phyloP scores from a whole-genome alignment of 1,139 yeast species.

The Arxiozyma slooffiae region DNA sequence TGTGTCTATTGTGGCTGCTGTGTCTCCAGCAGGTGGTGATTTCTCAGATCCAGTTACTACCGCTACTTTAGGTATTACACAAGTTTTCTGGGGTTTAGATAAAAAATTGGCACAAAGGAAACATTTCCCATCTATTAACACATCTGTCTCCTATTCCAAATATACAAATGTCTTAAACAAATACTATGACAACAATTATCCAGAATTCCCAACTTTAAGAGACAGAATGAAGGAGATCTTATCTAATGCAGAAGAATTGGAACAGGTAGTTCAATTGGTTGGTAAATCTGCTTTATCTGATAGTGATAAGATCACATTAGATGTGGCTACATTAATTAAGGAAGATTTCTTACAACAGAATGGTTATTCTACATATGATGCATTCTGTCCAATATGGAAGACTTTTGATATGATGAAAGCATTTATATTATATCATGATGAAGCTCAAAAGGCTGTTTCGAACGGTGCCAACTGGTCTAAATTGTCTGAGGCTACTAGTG shows the following conservation, averaged over 20 bases:
- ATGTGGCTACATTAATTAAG: constrained; percentile 81
- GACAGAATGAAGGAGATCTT: constrained; percentile 86
- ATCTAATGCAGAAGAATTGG: constrained; percentile 94
- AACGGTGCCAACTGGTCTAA: constrained; percentile 94
- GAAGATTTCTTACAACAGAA: constrained; percentile 98
- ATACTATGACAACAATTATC: constrained; percentile 76
- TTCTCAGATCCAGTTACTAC: constrained; percentile 99
- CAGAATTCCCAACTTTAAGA: constrained; percentile 86
- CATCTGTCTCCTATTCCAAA: constrained; percentile 91
- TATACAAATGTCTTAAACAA: constrained; percentile 80
- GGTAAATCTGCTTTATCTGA: constrained; percentile 97
- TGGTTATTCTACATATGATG: constrained; percentile 96
- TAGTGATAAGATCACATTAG: constrained; percentile 90
- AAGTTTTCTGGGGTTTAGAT: constrained; percentile 99
- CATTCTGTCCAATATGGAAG: constrained; percentile 99
- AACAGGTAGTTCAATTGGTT: constrained; percentile 96
- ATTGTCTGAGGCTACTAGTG: constrained; percentile 77
- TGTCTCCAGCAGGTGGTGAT: constrained; percentile 99
- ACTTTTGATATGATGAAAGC: constrained; percentile 97
- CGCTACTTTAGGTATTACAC: constrained; percentile 95
- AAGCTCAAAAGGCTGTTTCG: constrained; percentile 93
- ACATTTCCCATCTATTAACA: constrained; percentile 98
- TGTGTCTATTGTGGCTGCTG: constrained; percentile 98
- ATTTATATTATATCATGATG: constrained; percentile 82
- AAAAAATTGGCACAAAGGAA: constrained; percentile 98